Conservation (phyloP, 306 rosid species). For the Benincasa hispida region DNA sequence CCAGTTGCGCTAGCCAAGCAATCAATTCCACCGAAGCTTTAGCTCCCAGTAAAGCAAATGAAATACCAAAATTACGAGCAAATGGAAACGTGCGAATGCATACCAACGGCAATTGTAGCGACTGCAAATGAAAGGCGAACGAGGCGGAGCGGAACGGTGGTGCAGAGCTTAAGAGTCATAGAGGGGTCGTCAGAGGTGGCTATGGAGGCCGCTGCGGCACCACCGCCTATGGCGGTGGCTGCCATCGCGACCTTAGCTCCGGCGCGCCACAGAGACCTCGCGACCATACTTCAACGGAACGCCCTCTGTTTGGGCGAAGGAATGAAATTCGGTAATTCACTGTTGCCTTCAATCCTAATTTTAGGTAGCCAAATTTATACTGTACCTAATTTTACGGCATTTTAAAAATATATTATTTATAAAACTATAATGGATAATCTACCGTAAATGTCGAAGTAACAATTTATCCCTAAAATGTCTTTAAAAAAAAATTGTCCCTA, state of each 20-base stretch:
- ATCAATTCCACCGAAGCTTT: background rate
- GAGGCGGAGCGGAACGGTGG: slow-evolving; percentile 69
- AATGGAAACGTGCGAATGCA: background rate
- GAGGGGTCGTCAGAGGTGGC: slow-evolving; percentile 76
- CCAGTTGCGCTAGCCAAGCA: background rate
- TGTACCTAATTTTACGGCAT: background rate
- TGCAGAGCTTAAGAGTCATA: slow-evolving; percentile 54
- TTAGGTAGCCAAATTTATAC: background rate
- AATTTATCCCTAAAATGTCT: too few relatives aligned
- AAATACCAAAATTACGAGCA: background rate
- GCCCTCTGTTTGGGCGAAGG: background rate
- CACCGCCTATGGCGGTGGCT: slow-evolving; percentile 48
- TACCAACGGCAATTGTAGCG: slow-evolving; percentile 72
- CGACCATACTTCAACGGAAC: slow-evolving; percentile 38
- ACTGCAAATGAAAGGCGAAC: slow-evolving; percentile 56
- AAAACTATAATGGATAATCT: too few relatives aligned
- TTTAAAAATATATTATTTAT: too few relatives aligned
- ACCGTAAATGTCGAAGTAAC: too few relatives aligned
- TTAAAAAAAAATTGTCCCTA: too few relatives aligned
- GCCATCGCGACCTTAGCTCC: slow-evolving; percentile 37
- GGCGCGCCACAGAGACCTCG: slow-evolving; percentile 67
- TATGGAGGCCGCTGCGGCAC: slow-evolving; percentile 44
- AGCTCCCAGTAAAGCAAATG: background rate
- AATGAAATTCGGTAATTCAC: background rate
- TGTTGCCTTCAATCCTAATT: background rate